phyloP scores from a whole-genome alignment of 495 filamentous ascomycete species.

The Neurospora sp. region DNA sequence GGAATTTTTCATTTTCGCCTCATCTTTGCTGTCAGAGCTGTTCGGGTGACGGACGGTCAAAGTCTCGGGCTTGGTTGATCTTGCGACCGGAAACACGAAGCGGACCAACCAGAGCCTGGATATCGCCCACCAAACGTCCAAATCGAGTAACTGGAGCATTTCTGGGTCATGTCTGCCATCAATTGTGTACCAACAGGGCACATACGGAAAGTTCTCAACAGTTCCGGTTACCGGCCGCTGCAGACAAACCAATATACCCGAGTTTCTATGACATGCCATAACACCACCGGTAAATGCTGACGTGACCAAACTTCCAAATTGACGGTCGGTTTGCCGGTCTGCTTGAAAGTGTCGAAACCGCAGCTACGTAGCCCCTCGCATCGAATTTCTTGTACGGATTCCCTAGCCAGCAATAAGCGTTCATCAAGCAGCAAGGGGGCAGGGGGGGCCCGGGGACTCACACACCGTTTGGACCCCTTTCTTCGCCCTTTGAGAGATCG shows the following conservation, averaged over 20 bases:
- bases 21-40: neutral
- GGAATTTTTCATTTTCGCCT: neutral
- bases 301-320: neutral
- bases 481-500: neutral
- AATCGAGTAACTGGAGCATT: neutral
- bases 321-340: neutral
- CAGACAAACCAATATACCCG: conserved; percentile 8
- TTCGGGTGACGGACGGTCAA: neutral
- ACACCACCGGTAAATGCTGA: conserved; percentile 15
- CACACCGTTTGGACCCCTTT: neutral
- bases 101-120: neutral
- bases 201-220: neutral
- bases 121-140: neutral
- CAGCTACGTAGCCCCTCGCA: neutral
- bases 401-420: neutral
- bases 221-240: neutral
- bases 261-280: conserved; percentile 28
- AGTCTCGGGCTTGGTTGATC: neutral
- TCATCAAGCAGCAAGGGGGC: neutral
- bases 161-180: neutral
- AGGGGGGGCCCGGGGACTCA: neutral
- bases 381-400: neutral
- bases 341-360: neutral
- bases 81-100: neutral
- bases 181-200: neutral